Conservation (phyloP, 371 early-diverging fungal genomes). For the Caulochytrium protostelioides region DNA sequence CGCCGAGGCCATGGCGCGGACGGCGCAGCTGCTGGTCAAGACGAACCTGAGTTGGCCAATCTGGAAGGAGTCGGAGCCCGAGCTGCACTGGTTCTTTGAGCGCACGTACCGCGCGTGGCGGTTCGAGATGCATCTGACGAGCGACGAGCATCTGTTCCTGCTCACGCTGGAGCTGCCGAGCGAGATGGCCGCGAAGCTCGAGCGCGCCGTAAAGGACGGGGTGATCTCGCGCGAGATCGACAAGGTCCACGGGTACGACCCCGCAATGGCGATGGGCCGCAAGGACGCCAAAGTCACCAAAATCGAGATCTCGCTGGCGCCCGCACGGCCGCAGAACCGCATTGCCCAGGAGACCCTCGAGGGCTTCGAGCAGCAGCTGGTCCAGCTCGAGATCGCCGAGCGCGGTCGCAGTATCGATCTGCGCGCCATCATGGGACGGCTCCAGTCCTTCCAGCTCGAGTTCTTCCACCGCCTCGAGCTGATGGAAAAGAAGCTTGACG, state of each 20-base stretch:
- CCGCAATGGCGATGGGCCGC: constrained; percentile 11
- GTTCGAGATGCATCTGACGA: constrained; percentile 12
- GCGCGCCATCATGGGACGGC: constrained; percentile 17
- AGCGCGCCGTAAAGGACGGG: constrained; percentile 21
- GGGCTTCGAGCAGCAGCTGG: constrained; percentile 15
- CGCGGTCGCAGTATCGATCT: constrained; percentile 20
- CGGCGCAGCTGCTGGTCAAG: constrained; percentile 10
- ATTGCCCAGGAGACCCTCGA: constrained; percentile 12
- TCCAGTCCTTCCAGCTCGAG: constrained; percentile 18
- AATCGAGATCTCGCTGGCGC: constrained; percentile 12
- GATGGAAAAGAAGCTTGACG: constrained; percentile 19
- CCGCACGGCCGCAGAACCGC: constrained; percentile 14
- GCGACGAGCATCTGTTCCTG: constrained; percentile 17
- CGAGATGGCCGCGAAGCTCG: constrained; percentile 12
- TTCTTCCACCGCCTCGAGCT: constrained; percentile 15
- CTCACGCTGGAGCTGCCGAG: constrained; percentile 16
- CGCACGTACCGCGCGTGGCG: constrained; percentile 11
- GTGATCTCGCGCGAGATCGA: constrained; percentile 16
- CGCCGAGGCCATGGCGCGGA: constrained; percentile 6
- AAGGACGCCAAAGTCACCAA: constrained; percentile 19
- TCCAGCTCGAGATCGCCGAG: constrained; percentile 17
- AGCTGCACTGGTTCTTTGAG: constrained; percentile 22
- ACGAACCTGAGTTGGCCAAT: constrained; percentile 9
- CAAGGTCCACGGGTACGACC: constrained; percentile 25
- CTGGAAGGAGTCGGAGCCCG: constrained; percentile 25